These are phyloP conservation scores for Phytophthora cryptogea DNA, from an alignment of 352 stramenopile genomes.

Conservation along the genomic window DNA sequence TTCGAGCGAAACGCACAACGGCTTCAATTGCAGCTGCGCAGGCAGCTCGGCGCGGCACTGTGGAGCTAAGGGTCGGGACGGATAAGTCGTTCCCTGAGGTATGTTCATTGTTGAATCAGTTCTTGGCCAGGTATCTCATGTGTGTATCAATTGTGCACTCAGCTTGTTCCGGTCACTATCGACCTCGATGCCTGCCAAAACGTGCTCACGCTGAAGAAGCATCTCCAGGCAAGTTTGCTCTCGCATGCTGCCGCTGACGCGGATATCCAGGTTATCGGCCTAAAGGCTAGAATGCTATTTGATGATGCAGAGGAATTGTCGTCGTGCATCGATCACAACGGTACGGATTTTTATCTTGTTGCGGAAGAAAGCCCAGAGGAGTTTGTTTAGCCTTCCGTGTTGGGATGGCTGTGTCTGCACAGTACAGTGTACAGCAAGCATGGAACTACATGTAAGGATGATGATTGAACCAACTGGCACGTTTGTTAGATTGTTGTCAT, in stretches of 20 bases:
- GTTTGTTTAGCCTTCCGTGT: slow-evolving; percentile 16
- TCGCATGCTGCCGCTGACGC: slow-evolving; percentile 5
- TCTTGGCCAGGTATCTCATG: neutral
- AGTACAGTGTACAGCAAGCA: neutral
- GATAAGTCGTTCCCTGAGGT: slow-evolving; percentile 43
- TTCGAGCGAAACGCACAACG: neutral
- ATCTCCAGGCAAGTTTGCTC: slow-evolving; percentile 26
- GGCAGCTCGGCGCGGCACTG: neutral
- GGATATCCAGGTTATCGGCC: slow-evolving; percentile 25
- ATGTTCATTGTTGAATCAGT: slow-evolving; percentile 1
- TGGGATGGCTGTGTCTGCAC: neutral
- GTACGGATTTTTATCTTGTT: slow-evolving; percentile 34
- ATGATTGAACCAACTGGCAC: neutral
- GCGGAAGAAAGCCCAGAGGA: slow-evolving; percentile 26
- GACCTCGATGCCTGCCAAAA: slow-evolving; percentile 24
- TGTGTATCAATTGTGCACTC: neutral
- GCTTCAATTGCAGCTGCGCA: neutral
- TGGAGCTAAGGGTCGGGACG: slow-evolving; percentile 34
- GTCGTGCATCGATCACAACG: slow-evolving; percentile 30
- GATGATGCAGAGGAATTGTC: slow-evolving; percentile 23
- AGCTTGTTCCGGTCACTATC: slow-evolving; percentile 27
- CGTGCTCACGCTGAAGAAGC: slow-evolving; percentile 23
- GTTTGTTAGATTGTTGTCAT: neutral
- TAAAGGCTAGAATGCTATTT: slow-evolving; percentile 20
- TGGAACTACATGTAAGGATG: neutral